phyloP scores from a whole-genome alignment of 148 eudicot genomes.

The Talinum fruticosum region DNA sequence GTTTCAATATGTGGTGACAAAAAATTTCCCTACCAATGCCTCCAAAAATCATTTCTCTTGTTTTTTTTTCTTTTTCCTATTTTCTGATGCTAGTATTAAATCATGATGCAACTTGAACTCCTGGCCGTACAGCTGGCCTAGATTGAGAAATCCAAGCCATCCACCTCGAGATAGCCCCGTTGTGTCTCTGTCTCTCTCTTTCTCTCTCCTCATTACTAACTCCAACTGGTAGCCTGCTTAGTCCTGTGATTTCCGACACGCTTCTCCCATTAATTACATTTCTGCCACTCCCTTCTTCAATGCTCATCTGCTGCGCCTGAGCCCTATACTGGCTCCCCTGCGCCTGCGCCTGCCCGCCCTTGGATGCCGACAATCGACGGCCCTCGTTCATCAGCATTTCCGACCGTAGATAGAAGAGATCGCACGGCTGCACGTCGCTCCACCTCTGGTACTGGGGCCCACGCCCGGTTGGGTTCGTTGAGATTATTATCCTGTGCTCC shows the following conservation, averaged over 20 bases:
- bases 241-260: slow-evolving; percentile 83
- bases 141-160: slow-evolving; percentile 69
- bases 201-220: slow-evolving; percentile 24
- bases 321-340: slow-evolving; percentile 14
- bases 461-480: slow-evolving; percentile 10
- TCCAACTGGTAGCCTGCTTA: slow-evolving; percentile 47
- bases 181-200: slow-evolving; percentile 14
- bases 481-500: slow-evolving; percentile 57
- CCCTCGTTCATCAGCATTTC: slow-evolving; percentile 59
- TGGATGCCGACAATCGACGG: slow-evolving; percentile 30
- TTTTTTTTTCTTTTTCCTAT: not conserved
- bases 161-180: slow-evolving; percentile 55
- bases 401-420: slow-evolving; percentile 53
- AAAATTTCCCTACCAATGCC: not conserved
- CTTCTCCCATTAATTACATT: slow-evolving; percentile 60
- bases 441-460: slow-evolving; percentile 39
- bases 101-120: not conserved
- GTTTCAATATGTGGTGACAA: not conserved
- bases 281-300: slow-evolving; percentile 30
- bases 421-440: slow-evolving; percentile 73
- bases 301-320: slow-evolving; percentile 7
- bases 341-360: slow-evolving; percentile 3
- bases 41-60: not conserved
- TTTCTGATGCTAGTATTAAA: not conserved
- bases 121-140: slow-evolving; percentile 40